Evolutionary conservation across 2,329 filamentous ascomycete species (phyloP), one percentile per base, ranked within the genome.

Genomic region (Neurospora sp.): DNA sequence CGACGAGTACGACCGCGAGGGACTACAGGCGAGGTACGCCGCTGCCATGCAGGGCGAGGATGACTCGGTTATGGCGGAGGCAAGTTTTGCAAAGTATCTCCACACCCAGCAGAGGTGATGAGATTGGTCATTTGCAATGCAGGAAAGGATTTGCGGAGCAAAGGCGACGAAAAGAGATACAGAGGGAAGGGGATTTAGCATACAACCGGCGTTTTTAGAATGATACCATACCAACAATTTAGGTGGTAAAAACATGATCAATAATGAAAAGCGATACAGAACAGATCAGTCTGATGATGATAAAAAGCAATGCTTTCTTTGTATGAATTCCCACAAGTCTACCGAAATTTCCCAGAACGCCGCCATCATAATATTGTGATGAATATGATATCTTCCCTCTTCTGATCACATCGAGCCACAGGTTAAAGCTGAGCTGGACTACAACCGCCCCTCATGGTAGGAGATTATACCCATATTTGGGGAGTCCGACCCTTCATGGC

Each of bases 1-100:
- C 62, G 85, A 87, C n/a, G 87, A 89, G 71, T 81, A 82, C 33
- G 85, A 88, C 73, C 85, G 87, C 72, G 86, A 90, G 72, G 89
- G 91, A 2, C 83, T 97, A 66, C 89, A 92, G 77, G 83, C 88
- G 67, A 85, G 93, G 73, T 98, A 97, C 78, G 86, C 91, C 77
- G 86, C 92, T 62, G 92, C 93, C 0, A 83, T 96, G 76, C 83
- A 85, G 43, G 86, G 88, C 13, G 86, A 87, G 23, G 81, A 81
- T 19, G 83, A 87, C 66, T 84, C 83, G 0, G 78, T 83, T 67
- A 79, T 82, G 75, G 82, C 84, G 6, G 85, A 88, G 66, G 86
- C 86, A n/a, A 89, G 87, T 75, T 89, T 89, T 76, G 86, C 86
- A 43, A 89, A 89, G 78, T 89, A 85, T 73, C 77, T 89, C 23